Conservation (phyloP, 208 protist species). For the Ichthyophonus hoferi region DNA sequence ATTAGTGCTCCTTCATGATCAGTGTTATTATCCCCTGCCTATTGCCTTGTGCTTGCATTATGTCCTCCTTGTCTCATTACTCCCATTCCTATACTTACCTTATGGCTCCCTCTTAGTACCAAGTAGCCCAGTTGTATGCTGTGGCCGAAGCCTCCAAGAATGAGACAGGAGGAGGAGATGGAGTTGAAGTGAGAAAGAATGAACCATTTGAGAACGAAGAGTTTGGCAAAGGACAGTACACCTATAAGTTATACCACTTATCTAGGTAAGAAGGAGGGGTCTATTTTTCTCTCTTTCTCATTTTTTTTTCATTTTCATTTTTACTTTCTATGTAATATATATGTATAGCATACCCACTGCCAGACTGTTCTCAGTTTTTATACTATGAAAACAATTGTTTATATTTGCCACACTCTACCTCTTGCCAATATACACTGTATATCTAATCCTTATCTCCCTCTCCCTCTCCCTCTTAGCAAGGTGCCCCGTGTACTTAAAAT, state of each 20-base stretch:
- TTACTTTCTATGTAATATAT: too few relatives aligned
- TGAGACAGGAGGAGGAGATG: constrained; percentile 54
- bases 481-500: constrained; percentile 56
- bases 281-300: too few relatives aligned
- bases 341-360: constrained; percentile 3
- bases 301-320: too few relatives aligned
- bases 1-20: too few relatives aligned
- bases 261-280: too few relatives aligned
- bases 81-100: too few relatives aligned
- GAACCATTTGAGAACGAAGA: constrained; percentile 62
- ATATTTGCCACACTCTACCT: constrained; percentile 4
- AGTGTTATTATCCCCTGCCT: too few relatives aligned
- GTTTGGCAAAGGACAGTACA: constrained; percentile 65
- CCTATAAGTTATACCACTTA: constrained; percentile 68
- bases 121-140: constrained; percentile 63
- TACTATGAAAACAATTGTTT: neutral
- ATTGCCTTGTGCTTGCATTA: too few relatives aligned
- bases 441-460: neutral
- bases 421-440: too few relatives aligned
- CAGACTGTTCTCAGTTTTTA: neutral
- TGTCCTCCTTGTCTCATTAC: too few relatives aligned
- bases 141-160: constrained; percentile 55
- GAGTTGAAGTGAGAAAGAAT: constrained; percentile 68
- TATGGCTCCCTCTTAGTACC: too few relatives aligned
- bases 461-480: constrained; percentile 19